Evolutionary conservation across 805 yeast genomes (phyloP), one percentile per base, ranked within the genome.

Genomic region (Hanseniaspora occidentalis): DNA sequence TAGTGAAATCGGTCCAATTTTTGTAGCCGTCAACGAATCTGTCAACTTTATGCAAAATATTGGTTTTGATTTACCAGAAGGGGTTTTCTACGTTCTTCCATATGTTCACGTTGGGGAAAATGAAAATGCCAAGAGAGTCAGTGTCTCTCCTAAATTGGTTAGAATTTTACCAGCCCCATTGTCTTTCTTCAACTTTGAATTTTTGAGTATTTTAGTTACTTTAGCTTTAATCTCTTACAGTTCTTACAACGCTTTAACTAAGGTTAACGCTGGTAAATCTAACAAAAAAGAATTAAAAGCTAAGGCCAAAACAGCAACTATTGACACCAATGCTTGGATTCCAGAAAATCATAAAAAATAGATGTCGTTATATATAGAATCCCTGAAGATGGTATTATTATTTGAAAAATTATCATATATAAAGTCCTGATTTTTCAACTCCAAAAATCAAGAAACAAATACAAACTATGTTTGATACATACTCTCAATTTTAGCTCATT

Each of bases 131-230:
- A 69, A 73, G 60, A 62, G 66, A 47, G 64, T 81, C 31, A 75
- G 75, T 39, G 69, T 80, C 21, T 66, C 71, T 51, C 71, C 75
- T 38, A 77, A 75, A 51, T 60, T 77, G 44, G 62, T 82, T 35
- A 57, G 65, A 18, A 71, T 86, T 42, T 59, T 59, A 9, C 95
- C 85, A 50, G 71, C 70, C 27, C 70, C 78, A 42, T 64, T 86
- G 50, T 79, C 94, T 1, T 47, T 78, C 40, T 77, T 79, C 61
- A 74, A 82, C 55, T 92, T 88, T 11, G 76, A 78, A 59, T 71
- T 85, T 52, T 54, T 84, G 43, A 57, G 81, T 26, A 70, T 81
- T 47, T 80, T 77, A 54, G 39, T 74, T 13, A 48, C 82, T 20
- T 60, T 84, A 43, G 49, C 65, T 3, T 69, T 61, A 18, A 57